Conservation (phyloP, 2,329 filamentous ascomycete species). For the Ophiostoma piceae region DNA sequence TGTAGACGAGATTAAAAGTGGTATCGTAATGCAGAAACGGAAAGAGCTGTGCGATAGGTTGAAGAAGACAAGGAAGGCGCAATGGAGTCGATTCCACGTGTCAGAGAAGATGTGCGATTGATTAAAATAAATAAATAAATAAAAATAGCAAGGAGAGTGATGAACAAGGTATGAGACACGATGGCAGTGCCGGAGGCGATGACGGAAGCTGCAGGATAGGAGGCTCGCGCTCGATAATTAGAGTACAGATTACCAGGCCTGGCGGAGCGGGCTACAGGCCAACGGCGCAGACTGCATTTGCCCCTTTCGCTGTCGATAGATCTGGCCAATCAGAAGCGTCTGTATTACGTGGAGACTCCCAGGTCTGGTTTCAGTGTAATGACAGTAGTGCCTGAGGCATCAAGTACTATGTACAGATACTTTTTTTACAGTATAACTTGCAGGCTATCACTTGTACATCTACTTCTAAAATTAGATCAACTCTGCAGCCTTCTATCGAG, state of each 20-base stretch:
- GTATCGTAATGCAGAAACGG: slow-evolving; percentile 5
- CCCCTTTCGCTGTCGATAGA: background rate
- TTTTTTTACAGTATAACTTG: background rate
- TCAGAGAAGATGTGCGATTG: background rate
- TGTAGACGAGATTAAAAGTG: background rate
- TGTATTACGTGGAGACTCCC: slow-evolving; percentile 21
- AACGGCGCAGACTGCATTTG: background rate
- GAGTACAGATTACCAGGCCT: background rate
- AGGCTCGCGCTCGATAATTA: slow-evolving; percentile 16
- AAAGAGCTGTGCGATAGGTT: background rate
- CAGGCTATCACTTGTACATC: background rate
- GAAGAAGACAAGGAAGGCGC: background rate
- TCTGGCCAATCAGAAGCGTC: slow-evolving; percentile 18
- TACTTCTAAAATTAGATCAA: background rate
- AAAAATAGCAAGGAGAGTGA: background rate
- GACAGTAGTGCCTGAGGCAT: slow-evolving; percentile 12
- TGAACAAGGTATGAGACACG: background rate
- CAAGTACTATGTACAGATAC: background rate
- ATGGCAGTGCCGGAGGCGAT: slow-evolving; percentile 6
- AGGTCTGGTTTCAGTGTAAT: background rate
- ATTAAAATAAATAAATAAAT: background rate
- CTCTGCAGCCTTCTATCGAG: background rate
- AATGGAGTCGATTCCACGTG: background rate
- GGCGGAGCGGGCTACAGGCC: background rate
- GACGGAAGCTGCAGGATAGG: slow-evolving; percentile 3